Evolutionary conservation across 192 early-diverging fungal species (phyloP).

Genomic region (Backusella circina): DNA sequence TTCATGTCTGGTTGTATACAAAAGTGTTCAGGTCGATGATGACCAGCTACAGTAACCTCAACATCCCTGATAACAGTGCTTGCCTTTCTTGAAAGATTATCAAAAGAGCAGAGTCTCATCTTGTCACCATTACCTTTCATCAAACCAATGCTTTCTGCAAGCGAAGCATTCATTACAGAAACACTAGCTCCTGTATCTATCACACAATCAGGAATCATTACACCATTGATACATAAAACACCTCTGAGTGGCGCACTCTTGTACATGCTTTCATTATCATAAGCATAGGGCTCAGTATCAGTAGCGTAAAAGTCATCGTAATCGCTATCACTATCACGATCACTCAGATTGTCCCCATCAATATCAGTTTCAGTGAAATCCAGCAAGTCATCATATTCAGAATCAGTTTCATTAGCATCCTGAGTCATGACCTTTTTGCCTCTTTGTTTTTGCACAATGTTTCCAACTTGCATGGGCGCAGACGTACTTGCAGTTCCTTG

Average conservation of each 20-base stretch:
- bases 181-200: slow-evolving; percentile 12
- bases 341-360: no score
- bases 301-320: neutral
- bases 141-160: neutral
- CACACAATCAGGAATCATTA: neutral
- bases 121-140: neutral
- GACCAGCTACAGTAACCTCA: neutral
- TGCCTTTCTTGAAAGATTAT: neutral
- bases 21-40: neutral
- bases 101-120: neutral
- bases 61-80: neutral
- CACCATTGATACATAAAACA: neutral
- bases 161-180: neutral
- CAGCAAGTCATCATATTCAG: no score
- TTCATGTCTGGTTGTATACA: neutral
- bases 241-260: neutral
- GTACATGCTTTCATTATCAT: neutral
- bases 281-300: neutral
- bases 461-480: no score
- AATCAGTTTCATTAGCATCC: no score
- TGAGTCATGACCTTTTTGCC: no score
- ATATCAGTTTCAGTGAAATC: no score
- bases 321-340: neutral
- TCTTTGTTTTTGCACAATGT: no score
- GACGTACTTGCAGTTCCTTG: neutral